Evolutionary conservation across 2,329 filamentous ascomycete species (phyloP), one percentile per base, ranked within the genome.

Genomic region (Waltergamsia citrina): DNA sequence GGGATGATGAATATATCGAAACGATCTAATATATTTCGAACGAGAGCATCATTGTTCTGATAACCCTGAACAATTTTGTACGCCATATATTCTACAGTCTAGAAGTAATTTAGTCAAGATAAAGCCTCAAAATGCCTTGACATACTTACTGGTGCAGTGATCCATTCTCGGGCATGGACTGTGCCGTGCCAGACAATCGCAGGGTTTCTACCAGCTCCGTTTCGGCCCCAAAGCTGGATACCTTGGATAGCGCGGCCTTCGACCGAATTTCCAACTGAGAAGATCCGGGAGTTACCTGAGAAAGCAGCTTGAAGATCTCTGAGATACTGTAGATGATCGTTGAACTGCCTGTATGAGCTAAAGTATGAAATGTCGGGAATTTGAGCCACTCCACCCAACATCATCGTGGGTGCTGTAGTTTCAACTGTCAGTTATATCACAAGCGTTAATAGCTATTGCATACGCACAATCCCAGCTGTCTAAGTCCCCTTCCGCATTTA

Each of bases 1-100:
- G 75, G 74, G 39, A 79, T 65, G 42, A 82, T 66, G 51, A 78
- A 81, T 43, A 78, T 78, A 53, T 83, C 79, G 46, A 76, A 79
- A 34, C 63, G 70, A 51, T 80, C 65, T 16, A 81, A 60, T 33
- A 71, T 35, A 19, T 34, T 18, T 12, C 27, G 32, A 16, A 36
- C 21, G 17, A 35, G 22, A 16, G 27, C 18, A 24, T 40, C 38
- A 19, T 34, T 34, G 21, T 14, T 19, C 7, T 23, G 38, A 29
- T 37, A 63, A 1, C 52, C 49, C 26, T 52, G 58, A 24, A 67
- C 49, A 3, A 78, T 54, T 11, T 59, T 51, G 40, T 63, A 65
- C 6, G 65, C 60, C 12, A 73, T 52, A 46, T 73, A 77, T 47
- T 76, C 71, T 26, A 63, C 56, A 5, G 59, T 53, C 57, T 58